Evolutionary conservation across 352 stramenopile genomes (phyloP).

Genomic region (Phytophthora aleatoria): DNA sequence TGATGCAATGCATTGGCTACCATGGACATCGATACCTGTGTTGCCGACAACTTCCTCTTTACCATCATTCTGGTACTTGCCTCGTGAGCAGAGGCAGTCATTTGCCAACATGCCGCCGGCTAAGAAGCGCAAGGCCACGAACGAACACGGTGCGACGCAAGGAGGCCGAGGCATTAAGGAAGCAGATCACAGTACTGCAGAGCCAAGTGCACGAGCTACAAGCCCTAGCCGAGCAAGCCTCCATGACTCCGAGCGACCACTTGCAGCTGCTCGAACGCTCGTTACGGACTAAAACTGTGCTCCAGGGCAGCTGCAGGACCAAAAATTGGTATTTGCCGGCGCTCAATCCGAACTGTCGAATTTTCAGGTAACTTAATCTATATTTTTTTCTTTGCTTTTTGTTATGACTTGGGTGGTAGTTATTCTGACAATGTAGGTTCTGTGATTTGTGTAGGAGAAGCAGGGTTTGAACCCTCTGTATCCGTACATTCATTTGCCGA

Average conservation of each 20-base stretch:
- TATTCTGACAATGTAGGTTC: no score
- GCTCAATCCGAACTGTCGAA: slow-evolving; percentile 17
- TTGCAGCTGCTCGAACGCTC: slow-evolving; percentile 10
- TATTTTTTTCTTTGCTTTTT: background rate
- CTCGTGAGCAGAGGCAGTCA: background rate
- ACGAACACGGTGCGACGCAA: slow-evolving; percentile 33
- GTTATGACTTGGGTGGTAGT: background rate
- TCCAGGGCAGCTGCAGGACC: slow-evolving; percentile 9
- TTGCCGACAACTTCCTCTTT: background rate
- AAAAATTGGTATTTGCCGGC: slow-evolving; percentile 21
- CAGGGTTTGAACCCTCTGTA: slow-evolving; percentile 14
- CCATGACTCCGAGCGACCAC: slow-evolving; percentile 19
- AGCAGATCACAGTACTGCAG: slow-evolving; percentile 18
- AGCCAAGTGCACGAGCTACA: slow-evolving; percentile 5
- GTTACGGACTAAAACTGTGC: slow-evolving; percentile 10
- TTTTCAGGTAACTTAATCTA: slow-evolving; percentile 10
- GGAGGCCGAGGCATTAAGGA: slow-evolving; percentile 12
- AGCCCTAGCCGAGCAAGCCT: slow-evolving; percentile 2
- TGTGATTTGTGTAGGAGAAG: background rate
- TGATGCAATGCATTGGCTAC: no score
- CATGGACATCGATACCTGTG: no score
- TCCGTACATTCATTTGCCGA: slow-evolving; percentile 13
- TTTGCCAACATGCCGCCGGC: slow-evolving; percentile 3
- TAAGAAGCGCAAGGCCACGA: slow-evolving; percentile 40
- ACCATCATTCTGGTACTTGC: slow-evolving; percentile 10